Conservation (phyloP, 2,329 filamentous ascomycete genomes). For the Trichoderma koningiopsis region DNA sequence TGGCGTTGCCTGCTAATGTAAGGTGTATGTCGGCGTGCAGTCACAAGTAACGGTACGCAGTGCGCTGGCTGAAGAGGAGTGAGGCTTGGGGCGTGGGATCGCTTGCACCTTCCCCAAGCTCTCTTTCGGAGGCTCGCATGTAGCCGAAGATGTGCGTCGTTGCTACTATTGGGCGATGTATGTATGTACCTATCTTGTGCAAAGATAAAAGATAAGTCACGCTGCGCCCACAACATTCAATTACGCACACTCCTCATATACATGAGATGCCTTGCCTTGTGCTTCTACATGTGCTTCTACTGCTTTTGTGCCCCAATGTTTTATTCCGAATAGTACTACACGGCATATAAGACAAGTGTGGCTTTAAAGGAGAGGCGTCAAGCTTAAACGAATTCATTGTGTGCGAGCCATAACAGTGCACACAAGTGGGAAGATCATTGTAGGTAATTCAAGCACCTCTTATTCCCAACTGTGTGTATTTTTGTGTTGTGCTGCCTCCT, state of each 20-base stretch:
- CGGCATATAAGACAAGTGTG: neutral
- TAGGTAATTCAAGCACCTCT: too few species aligned
- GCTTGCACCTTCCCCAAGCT: neutral
- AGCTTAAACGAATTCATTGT: neutral
- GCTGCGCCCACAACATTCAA: neutral
- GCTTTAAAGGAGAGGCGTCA: neutral
- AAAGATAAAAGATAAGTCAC: neutral
- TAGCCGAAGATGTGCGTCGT: constrained; percentile 10
- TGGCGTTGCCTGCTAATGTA: neutral
- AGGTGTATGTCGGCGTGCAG: neutral
- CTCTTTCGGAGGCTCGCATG: constrained; percentile 12
- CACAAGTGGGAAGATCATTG: too few species aligned
- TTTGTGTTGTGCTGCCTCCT: neutral
- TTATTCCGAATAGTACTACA: neutral
- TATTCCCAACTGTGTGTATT: neutral
- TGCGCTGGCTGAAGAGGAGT: neutral
- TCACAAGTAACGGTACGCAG: neutral
- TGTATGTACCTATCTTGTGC: neutral
- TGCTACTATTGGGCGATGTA: neutral
- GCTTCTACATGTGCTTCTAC: neutral
- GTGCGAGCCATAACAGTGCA: neutral
- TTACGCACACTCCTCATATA: neutral
- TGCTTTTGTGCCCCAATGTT: neutral
- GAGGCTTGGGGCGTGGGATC: constrained; percentile 10
- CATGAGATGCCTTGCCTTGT: neutral